Evolutionary conservation across 768 basidiomycete genomes (phyloP).

Genomic region (Mycena olivaceomarginata): DNA sequence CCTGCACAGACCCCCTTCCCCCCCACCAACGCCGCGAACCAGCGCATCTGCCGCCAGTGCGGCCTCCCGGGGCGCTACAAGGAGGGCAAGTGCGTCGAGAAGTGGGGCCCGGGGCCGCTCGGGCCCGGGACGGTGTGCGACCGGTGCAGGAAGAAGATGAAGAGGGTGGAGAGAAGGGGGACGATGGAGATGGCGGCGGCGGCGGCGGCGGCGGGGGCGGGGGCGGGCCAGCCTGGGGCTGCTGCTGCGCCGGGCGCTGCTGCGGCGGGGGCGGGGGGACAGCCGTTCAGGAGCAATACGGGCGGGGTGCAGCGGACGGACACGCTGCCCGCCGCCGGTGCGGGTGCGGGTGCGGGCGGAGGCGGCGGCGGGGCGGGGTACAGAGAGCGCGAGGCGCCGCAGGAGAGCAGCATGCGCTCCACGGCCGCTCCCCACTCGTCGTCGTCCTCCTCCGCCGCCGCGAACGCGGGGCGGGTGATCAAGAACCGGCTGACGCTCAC

Average conservation of each 20-base stretch:
- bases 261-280: background rate
- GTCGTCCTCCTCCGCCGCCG: slow-evolving; percentile 3
- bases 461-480: slow-evolving; percentile 38
- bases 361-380: slow-evolving; percentile 1
- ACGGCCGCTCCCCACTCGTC: slow-evolving; percentile 23
- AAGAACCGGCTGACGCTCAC: slow-evolving; percentile 31
- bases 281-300: background rate
- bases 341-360: background rate
- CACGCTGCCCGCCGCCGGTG: slow-evolving; percentile 49
- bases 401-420: slow-evolving; percentile 33
- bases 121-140: slow-evolving; percentile 92
- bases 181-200: slow-evolving; percentile 69
- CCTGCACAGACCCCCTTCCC: slow-evolving; percentile 54
- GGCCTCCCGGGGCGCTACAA: slow-evolving; percentile 86
- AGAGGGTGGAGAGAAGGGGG: slow-evolving; percentile 85
- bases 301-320: slow-evolving; percentile 49
- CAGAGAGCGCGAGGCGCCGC: slow-evolving; percentile 29
- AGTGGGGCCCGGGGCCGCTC: slow-evolving; percentile 91
- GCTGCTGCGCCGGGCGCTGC: too few relatives aligned
- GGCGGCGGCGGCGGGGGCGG: background rate
- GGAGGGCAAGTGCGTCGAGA: slow-evolving; percentile 90
- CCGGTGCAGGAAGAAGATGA: slow-evolving; percentile 92
- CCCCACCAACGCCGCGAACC: slow-evolving; percentile 76
- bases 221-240: too few relatives aligned
- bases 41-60: slow-evolving; percentile 87